phyloP scores from a whole-genome alignment of 2,329 filamentous ascomycete genomes.

The Tolypocladium sp. region DNA sequence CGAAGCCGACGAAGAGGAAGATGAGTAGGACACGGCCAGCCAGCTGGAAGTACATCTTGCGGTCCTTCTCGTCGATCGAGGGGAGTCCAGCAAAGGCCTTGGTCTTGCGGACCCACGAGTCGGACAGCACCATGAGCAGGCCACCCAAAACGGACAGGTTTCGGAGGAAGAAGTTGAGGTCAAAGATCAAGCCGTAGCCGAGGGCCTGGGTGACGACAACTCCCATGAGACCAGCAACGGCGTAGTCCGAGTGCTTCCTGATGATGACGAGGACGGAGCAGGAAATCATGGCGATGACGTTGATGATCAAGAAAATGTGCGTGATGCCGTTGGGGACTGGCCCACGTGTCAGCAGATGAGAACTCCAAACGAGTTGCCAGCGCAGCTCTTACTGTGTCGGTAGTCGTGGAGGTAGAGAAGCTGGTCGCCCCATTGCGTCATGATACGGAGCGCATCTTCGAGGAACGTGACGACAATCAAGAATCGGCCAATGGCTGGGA shows the following conservation, averaged over 20 bases:
- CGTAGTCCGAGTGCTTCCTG: constrained; percentile 88
- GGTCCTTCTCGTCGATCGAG: constrained; percentile 94
- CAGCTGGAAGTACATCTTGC: constrained; percentile 99
- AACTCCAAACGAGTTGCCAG: neutral
- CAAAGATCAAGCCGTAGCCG: constrained; percentile 95
- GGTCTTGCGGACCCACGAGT: constrained; percentile 96
- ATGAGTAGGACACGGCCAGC: constrained; percentile 91
- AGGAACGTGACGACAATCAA: constrained; percentile 97
- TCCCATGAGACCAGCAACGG: constrained; percentile 78
- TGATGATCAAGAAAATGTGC: constrained; percentile 84
- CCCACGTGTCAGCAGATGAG: neutral
- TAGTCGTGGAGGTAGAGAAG: constrained; percentile 88
- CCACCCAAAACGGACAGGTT: constrained; percentile 97
- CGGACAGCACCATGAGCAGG: constrained; percentile 93
- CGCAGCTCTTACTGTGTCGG: constrained; percentile 65
- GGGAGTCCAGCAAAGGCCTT: constrained; percentile 94
- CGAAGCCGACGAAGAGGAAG: constrained; percentile 94
- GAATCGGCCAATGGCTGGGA: constrained; percentile 92
- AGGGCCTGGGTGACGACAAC: constrained; percentile 91
- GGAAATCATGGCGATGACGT: constrained; percentile 77
- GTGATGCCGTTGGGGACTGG: constrained; percentile 80
- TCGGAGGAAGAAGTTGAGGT: constrained; percentile 99
- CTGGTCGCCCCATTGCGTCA: constrained; percentile 97
- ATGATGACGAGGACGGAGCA: constrained; percentile 83
- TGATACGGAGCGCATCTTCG: constrained; percentile 89